phyloP scores from a whole-genome alignment of 2,329 filamentous ascomycete species.

The Harringtonia lauricola region DNA sequence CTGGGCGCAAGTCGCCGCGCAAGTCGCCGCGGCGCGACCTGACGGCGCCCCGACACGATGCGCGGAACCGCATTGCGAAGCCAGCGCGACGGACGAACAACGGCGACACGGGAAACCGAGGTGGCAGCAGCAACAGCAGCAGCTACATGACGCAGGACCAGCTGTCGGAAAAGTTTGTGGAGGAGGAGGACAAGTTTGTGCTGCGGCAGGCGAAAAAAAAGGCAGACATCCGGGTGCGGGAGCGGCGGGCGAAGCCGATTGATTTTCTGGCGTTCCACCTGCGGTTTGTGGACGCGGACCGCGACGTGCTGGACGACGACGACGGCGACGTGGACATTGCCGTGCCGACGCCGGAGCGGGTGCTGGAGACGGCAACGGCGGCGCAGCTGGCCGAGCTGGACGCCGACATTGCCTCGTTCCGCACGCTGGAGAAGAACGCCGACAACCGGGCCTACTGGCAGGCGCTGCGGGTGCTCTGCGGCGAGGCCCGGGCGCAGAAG shows the following conservation, averaged over 20 bases:
- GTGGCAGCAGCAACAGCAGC: slow-evolving; percentile 7
- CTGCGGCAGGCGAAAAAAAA: slow-evolving; percentile 97
- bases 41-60: slow-evolving; percentile 43
- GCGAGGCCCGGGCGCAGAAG: slow-evolving; percentile 59
- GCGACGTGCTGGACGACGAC: slow-evolving; percentile 77
- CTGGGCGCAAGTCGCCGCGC: slow-evolving; percentile 30
- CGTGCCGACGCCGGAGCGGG: slow-evolving; percentile 67
- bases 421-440: slow-evolving; percentile 66
- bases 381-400: slow-evolving; percentile 64
- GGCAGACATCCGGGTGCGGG: slow-evolving; percentile 85
- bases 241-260: slow-evolving; percentile 81
- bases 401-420: slow-evolving; percentile 69
- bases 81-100: slow-evolving; percentile 21
- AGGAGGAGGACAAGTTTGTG: slow-evolving; percentile 92
- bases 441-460: slow-evolving; percentile 87
- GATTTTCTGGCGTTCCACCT: slow-evolving; percentile 90
- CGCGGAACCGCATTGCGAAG: slow-evolving; percentile 41
- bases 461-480: slow-evolving; percentile 75
- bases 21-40: slow-evolving; percentile 40
- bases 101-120: too few species aligned
- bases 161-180: slow-evolving; percentile 72
- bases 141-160: slow-evolving; percentile 56
- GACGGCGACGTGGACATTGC: slow-evolving; percentile 63
- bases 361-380: slow-evolving; percentile 60
- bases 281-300: slow-evolving; percentile 75